Conservation (phyloP, 192 early-diverging fungal genomes). For the Diversispora eburnea region DNA sequence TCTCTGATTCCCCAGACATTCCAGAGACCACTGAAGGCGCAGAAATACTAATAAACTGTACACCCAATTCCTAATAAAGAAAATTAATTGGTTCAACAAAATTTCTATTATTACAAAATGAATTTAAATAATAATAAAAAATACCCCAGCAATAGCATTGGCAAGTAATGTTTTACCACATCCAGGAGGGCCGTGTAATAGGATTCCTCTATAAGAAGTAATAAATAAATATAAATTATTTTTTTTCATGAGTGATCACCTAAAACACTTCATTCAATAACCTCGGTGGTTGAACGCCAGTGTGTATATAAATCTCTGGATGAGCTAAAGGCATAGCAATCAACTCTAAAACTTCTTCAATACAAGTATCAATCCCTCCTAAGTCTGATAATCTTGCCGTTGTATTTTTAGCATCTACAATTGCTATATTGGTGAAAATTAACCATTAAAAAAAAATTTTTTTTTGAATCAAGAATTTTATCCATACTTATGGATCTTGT, state of each 20-base stretch:
- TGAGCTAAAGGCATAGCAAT: slow-evolving; percentile 92
- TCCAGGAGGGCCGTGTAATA: slow-evolving; percentile 95
- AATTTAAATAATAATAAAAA: neutral
- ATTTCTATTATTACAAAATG: neutral
- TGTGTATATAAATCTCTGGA: slow-evolving; percentile 87
- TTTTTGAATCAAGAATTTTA: neutral
- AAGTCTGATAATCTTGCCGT: slow-evolving; percentile 68
- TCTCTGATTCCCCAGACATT: slow-evolving; percentile 98
- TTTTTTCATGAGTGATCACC: neutral
- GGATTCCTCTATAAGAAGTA: slow-evolving; percentile 62
- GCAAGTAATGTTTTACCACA: slow-evolving; percentile 96
- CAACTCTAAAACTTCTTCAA: slow-evolving; percentile 86
- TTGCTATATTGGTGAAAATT: neutral
- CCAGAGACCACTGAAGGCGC: slow-evolving; percentile 94
- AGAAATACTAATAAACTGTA: slow-evolving; percentile 90
- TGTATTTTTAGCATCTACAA: slow-evolving; percentile 22
- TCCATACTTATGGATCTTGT: neutral
- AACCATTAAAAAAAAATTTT: neutral
- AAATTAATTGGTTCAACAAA: neutral
- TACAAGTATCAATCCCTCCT: slow-evolving; percentile 89
- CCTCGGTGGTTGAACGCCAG: slow-evolving; percentile 87
- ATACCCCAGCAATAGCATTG: slow-evolving; percentile 91
- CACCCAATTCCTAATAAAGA: slow-evolving; percentile 62
- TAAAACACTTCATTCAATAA: neutral
- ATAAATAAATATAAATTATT: neutral